Evolutionary conservation across 2,329 filamentous ascomycete species (phyloP), one percentile per base, ranked within the genome.

Genomic region (Exophiala xenobiotica): DNA sequence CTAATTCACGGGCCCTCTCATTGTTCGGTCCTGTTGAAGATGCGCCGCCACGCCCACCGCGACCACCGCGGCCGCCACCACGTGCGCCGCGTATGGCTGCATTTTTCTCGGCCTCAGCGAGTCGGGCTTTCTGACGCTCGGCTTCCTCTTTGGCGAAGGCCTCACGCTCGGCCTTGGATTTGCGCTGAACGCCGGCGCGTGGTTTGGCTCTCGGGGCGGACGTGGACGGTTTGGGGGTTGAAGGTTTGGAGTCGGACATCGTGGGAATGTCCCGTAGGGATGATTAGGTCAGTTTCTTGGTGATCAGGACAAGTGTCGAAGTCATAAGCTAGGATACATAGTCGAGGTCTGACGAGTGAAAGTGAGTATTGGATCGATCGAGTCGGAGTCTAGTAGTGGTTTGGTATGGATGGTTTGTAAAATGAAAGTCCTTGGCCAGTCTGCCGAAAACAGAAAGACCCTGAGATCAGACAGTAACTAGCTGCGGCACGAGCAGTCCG

Each of bases 91-190:
- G 6, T n/a, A 42, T 19, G 19, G 14, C 40, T 29, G 40, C 47
- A 9, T 46, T 51, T 24, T 23, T 43, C 6, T 41, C 46, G 33
- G 57, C 48, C 46, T 56, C 57, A 6, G 48, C 46, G 20, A 41
- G 46, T 27, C 61, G 50, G 6, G 55, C 51, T 18, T 53, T 52
- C 31, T 56, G 53, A 5, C 61, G 53, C 37, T 61, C 61, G 11
- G 58, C 61, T 49, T 63, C 56, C 42, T 60, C 57, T 41, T 54
- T 58, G 19, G 53, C 56, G 38, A 56, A 61, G 19, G 56, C 50
- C 24, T 62, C 60, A 53, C 61, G 35, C 47, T 63, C 61, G 3
- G 57, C 56, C 57, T 61, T 57, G 22, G 58, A 57, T 35, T 58
- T 59, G 40, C 61, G 55, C 24, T 51, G 49, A 23, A 61, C 49